A percentile compares a stretch with the other conserved stretches of the same genome.
Evolutionary conservation across 768 basidiomycete species (phyloP).

Genomic region (Trametes villosa): DNA sequence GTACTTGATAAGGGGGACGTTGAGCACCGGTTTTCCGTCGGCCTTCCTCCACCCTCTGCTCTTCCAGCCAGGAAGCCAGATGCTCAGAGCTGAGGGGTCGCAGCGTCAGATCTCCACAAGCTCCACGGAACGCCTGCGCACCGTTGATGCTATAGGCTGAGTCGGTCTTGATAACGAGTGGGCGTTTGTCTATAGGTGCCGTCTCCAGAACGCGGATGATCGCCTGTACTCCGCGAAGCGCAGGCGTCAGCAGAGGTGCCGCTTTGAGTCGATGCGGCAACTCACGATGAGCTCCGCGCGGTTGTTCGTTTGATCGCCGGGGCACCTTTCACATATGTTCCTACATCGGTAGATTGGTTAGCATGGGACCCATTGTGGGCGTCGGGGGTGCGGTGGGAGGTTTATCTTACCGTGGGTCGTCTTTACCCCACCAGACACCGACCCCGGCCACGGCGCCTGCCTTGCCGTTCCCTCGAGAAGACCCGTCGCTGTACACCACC

Average conservation of each 20-base stretch:
- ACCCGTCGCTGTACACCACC: constrained; percentile 85
- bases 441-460: constrained; percentile 70
- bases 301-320: constrained; percentile 84
- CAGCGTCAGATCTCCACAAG: constrained; percentile 11
- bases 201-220: constrained; percentile 83
- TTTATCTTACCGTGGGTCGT: constrained; percentile 68
- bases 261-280: constrained; percentile 15
- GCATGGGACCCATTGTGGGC: too few species aligned
- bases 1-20: constrained; percentile 70
- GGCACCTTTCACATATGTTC: constrained; percentile 81
- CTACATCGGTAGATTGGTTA: constrained; percentile 48
- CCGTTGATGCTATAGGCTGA: constrained; percentile 84
- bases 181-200: constrained; percentile 53
- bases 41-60: constrained; percentile 52
- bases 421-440: constrained; percentile 85
- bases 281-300: constrained; percentile 84
- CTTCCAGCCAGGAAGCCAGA: constrained; percentile 71
- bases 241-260: background rate
- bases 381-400: too few species aligned
- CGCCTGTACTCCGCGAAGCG: constrained; percentile 54
- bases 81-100: constrained; percentile 55
- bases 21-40: constrained; percentile 64
- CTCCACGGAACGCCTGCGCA: constrained; percentile 35
- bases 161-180: constrained; percentile 80
- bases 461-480: constrained; percentile 82